Evolutionary conservation across 805 yeast genomes (phyloP).

Genomic region (Dipodascopsis uninucleata): DNA sequence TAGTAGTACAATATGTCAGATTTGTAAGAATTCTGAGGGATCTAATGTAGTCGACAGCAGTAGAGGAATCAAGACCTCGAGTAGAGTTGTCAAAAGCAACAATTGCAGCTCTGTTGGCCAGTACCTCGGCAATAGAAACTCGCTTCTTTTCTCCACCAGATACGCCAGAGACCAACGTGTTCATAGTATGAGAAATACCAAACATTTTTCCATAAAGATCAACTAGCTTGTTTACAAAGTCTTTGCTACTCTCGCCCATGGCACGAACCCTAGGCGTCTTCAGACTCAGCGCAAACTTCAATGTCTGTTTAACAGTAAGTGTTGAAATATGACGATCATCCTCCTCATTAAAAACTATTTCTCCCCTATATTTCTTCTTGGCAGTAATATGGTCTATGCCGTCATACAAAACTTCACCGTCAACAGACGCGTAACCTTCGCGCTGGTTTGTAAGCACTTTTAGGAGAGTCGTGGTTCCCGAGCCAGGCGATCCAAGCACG

Average conservation of each 20-base stretch:
- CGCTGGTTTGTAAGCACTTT: conserved; percentile 54
- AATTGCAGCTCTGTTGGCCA: conserved; percentile 44
- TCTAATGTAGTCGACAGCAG: conserved; percentile 62
- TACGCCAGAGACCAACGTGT: conserved; percentile 67
- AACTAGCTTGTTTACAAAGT: conserved; percentile 55
- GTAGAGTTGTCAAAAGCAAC: conserved; percentile 70
- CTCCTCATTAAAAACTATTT: conserved; percentile 67
- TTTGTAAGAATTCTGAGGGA: conserved; percentile 59
- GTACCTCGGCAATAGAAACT: conserved; percentile 62
- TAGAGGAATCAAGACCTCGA: conserved; percentile 66
- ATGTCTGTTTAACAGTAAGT: conserved; percentile 62
- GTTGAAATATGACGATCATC: conserved; percentile 66
- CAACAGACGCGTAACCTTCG: conserved; percentile 33
- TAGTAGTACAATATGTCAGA: conserved; percentile 52
- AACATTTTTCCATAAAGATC: conserved; percentile 53
- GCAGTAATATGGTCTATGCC: conserved; percentile 58
- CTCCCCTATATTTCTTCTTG: conserved; percentile 61
- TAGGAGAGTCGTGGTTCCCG: conserved; percentile 45
- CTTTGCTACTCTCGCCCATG: conserved; percentile 45
- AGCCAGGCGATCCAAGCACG: conserved; percentile 74
- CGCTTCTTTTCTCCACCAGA: conserved; percentile 74
- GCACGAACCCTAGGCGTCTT: conserved; percentile 62
- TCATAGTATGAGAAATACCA: conserved; percentile 49
- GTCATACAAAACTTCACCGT: conserved; percentile 60
- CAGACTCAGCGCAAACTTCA: conserved; percentile 59